Percentiles rank a stretch among this genome's conserved stretches.
These are phyloP conservation scores for Metarhizium brunneum DNA, from an alignment of 2,329 filamentous ascomycete genomes.

Conservation along the genomic window DNA sequence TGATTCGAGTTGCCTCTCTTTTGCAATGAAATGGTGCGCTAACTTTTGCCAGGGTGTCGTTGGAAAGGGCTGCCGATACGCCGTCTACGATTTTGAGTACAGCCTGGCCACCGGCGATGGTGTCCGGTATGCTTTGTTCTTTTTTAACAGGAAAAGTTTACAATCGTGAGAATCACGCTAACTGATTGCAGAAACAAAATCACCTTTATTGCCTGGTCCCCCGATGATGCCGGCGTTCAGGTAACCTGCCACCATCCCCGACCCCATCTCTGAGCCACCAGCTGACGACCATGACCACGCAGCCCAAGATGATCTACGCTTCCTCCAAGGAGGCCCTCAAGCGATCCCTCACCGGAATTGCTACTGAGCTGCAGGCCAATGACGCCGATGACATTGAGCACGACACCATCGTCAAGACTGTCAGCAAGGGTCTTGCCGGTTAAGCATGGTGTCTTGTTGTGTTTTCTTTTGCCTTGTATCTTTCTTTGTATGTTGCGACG, in stretches of 20 bases:
- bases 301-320: constrained; percentile 87
- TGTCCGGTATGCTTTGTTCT: constrained; percentile 41
- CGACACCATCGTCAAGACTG: constrained; percentile 56
- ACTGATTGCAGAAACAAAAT: constrained; percentile 57
- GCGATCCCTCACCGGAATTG: constrained; percentile 66
- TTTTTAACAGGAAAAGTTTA: no score
- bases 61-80: constrained; percentile 68
- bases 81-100: constrained; percentile 80
- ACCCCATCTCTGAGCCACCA: neutral
- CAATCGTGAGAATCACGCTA: constrained; percentile 9
- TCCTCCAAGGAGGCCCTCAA: constrained; percentile 83
- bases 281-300: neutral
- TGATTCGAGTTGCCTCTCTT: neutral
- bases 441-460: neutral
- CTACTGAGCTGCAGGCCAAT: constrained; percentile 74
- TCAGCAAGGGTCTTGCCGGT: constrained; percentile 52
- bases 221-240: constrained; percentile 71
- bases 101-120: constrained; percentile 63
- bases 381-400: constrained; percentile 75
- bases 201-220: constrained; percentile 70
- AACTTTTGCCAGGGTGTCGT: constrained; percentile 36
- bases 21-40: neutral
- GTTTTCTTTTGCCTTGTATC: neutral
- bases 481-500: neutral
- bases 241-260: constrained; percentile 32